Evolutionary conservation across 345 rosid species (phyloP).

Genomic region (Chamaenerion angustifolium): DNA sequence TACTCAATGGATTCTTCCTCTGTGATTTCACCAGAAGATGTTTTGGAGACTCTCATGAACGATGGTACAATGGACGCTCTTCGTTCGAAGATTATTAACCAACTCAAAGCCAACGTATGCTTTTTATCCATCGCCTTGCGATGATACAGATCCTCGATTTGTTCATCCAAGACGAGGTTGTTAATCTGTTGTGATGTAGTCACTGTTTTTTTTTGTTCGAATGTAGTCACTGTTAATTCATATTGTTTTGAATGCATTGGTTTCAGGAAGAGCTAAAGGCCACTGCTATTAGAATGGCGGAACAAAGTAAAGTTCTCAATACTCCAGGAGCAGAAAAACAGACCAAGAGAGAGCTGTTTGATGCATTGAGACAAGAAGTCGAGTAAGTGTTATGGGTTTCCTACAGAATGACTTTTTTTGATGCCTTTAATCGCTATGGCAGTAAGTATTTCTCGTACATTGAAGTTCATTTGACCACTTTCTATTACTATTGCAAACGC

Average conservation of each 20-base stretch:
- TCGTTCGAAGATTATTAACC: slow-evolving; percentile 69
- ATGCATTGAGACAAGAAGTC: slow-evolving; percentile 79
- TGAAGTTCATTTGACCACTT: not conserved
- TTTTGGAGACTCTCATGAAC: slow-evolving; percentile 76
- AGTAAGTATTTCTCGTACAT: not conserved
- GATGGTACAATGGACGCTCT: slow-evolving; percentile 84
- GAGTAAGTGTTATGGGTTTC: slow-evolving; percentile 30
- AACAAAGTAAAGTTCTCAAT: slow-evolving; percentile 80
- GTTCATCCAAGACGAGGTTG: too few species aligned
- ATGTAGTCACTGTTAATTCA: not conserved
- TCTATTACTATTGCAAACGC: too few species aligned
- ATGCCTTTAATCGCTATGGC: not conserved
- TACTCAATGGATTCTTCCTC: slow-evolving; percentile 42
- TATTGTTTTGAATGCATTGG: not conserved
- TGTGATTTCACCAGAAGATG: slow-evolving; percentile 72
- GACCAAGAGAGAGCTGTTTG: slow-evolving; percentile 77
- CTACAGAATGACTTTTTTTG: not conserved
- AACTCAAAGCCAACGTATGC: slow-evolving; percentile 78
- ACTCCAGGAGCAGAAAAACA: slow-evolving; percentile 85
- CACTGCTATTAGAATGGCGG: slow-evolving; percentile 73
- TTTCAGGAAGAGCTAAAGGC: slow-evolving; percentile 68
- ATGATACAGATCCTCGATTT: not conserved
- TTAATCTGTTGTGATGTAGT: not conserved
- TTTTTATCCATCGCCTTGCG: slow-evolving; percentile 4
- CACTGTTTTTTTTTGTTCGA: too few species aligned